Conservation (phyloP, 306 rosid species). For the Pyrus pyrifolia region DNA sequence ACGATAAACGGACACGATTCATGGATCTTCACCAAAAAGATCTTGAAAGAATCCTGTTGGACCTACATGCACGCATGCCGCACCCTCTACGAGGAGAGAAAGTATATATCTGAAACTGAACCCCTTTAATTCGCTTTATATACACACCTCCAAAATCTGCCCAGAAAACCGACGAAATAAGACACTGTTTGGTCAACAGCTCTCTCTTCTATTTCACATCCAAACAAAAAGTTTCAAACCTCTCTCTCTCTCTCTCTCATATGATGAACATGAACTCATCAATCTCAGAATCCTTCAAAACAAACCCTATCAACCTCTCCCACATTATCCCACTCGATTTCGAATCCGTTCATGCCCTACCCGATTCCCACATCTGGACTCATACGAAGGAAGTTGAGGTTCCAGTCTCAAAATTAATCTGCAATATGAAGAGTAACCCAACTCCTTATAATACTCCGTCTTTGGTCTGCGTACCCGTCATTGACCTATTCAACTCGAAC, state of each 20-base stretch:
- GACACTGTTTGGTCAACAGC: no score
- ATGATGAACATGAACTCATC: neutral
- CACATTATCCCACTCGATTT: slow-evolving; percentile 30
- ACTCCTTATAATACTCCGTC: no score
- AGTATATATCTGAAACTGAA: no score
- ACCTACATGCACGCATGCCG: no score
- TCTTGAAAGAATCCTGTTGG: no score
- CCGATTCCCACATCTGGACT: slow-evolving; percentile 36
- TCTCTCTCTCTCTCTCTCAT: neutral
- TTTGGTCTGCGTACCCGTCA: slow-evolving; percentile 12
- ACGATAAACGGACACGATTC: fast-evolving
- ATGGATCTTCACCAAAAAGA: no score
- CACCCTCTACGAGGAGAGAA: no score
- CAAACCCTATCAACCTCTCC: neutral
- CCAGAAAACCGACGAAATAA: no score
- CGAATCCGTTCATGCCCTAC: slow-evolving; percentile 11
- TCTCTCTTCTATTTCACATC: neutral
- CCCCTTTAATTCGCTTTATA: no score
- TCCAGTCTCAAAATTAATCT: no score
- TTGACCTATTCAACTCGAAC: slow-evolving; percentile 26
- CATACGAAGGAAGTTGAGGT: neutral
- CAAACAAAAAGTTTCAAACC: neutral
- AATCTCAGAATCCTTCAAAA: neutral
- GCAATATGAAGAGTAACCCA: no score
- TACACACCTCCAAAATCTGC: no score